These are phyloP conservation scores for Penicillium pancosmium DNA, from an alignment of 495 filamentous ascomycete species.

Conservation along the genomic window DNA sequence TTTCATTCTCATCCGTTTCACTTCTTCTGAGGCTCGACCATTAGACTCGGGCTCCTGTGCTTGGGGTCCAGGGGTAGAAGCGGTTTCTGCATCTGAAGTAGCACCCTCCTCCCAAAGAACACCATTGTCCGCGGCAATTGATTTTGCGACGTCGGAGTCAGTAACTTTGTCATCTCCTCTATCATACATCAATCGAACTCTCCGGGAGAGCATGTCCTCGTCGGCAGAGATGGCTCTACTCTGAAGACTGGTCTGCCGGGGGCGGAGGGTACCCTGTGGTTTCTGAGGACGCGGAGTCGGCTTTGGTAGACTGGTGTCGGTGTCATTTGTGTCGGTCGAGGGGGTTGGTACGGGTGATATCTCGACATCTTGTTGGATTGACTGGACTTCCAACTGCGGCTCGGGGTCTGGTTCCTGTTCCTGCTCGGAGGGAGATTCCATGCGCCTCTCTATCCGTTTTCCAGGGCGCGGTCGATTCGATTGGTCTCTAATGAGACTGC, in stretches of 20 bases:
- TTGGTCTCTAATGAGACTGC: constrained; percentile 45
- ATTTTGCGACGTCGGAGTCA: constrained; percentile 48
- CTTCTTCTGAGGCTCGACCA: constrained; percentile 27
- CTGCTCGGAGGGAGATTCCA: constrained; percentile 9
- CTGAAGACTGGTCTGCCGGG: constrained; percentile 37
- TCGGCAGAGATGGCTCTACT: constrained; percentile 64
- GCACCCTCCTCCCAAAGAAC: constrained; percentile 60
- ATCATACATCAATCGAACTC: constrained; percentile 92
- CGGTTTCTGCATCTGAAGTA: constrained; percentile 48
- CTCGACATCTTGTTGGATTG: constrained; percentile 12
- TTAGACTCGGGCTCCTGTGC: constrained; percentile 24
- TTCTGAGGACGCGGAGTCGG: constrained; percentile 47
- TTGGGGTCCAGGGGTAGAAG: constrained; percentile 31
- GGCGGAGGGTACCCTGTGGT: constrained; percentile 34
- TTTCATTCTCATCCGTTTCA: constrained; percentile 37
- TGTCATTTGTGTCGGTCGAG: constrained; percentile 14
- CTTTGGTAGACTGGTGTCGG: constrained; percentile 30
- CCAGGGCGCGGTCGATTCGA: constrained; percentile 26
- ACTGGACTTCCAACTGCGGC: constrained; percentile 2
- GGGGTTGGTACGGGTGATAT: constrained; percentile 8
- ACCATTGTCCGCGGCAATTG: constrained; percentile 56
- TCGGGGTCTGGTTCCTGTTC: background rate
- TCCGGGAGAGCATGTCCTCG: constrained; percentile 81
- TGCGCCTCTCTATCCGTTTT: constrained; percentile 21
- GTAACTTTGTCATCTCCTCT: constrained; percentile 62